Evolutionary conservation across 2,329 filamentous ascomycete species (phyloP).

Genomic region (Sporothrix sp.): DNA sequence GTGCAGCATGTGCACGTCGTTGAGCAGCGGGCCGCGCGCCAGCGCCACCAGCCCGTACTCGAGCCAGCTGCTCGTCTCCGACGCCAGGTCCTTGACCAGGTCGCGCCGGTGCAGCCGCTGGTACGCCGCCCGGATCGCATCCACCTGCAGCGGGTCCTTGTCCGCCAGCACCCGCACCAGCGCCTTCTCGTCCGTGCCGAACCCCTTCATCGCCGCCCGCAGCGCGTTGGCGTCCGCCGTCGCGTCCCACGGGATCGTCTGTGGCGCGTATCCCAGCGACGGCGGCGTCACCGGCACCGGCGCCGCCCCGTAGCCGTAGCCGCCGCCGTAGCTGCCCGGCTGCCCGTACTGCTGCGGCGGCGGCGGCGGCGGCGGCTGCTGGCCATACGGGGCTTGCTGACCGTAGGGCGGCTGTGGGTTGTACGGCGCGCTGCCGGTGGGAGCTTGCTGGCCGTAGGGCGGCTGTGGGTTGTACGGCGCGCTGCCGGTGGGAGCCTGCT

Average conservation of each 20-base stretch:
- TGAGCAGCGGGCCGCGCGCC: conserved; percentile 64
- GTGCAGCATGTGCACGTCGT: conserved; percentile 63
- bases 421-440: conserved; percentile 22
- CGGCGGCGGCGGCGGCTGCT: conserved; percentile 21
- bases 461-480: conserved; percentile 23
- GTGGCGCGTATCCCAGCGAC: conserved; percentile 65
- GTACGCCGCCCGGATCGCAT: conserved; percentile 58
- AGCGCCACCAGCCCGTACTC: conserved; percentile 65
- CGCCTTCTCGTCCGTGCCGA: conserved; percentile 76
- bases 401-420: conserved; percentile 10
- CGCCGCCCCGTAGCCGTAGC: conserved; percentile 10
- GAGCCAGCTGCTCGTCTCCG: conserved; percentile 68
- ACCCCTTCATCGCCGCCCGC: conserved; percentile 77
- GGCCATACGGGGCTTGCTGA: conserved; percentile 17
- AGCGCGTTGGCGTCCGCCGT: conserved; percentile 59
- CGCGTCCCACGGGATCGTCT: conserved; percentile 60
- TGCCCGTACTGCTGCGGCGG: conserved; percentile 24
- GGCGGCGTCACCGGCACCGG: conserved; percentile 48
- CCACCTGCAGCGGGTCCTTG: conserved; percentile 70
- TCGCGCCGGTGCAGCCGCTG: conserved; percentile 53
- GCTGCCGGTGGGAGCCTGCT: conserved; percentile 15
- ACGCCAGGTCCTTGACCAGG: conserved; percentile 64
- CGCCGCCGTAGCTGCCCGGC: conserved; percentile 26
- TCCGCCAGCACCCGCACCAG: conserved; percentile 61
- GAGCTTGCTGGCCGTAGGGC: conserved; percentile 24